phyloP scores from a whole-genome alignment of 116 monocot genomes.

The Phalaenopsis hybrid region DNA sequence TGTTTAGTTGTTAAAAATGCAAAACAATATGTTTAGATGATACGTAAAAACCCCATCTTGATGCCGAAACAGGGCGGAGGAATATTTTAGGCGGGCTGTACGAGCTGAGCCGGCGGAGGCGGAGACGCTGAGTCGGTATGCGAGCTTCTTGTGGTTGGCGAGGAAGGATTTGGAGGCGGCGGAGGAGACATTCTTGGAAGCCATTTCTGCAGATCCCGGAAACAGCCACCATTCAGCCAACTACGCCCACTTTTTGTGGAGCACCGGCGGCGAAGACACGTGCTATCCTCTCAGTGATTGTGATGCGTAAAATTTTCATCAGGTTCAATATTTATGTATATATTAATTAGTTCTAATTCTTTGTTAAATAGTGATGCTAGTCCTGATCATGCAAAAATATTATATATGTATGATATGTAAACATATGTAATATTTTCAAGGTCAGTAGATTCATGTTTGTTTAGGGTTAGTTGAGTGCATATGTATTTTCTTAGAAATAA shows the following conservation, averaged over 20 bases:
- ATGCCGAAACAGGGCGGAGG: constrained; percentile 30
- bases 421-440: too few relatives aligned
- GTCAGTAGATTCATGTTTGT: too few relatives aligned
- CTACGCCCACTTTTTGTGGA: constrained; percentile 88
- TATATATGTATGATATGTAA: too few relatives aligned
- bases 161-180: constrained; percentile 55
- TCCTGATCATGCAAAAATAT: too few relatives aligned
- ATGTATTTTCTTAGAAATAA: too few relatives aligned
- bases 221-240: constrained; percentile 52
- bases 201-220: constrained; percentile 62
- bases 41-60: too few relatives aligned
- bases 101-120: constrained; percentile 47
- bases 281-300: constrained; percentile 43
- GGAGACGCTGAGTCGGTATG: constrained; percentile 60
- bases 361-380: too few relatives aligned
- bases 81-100: constrained; percentile 60
- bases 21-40: too few relatives aligned
- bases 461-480: too few relatives aligned
- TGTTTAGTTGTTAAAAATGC: too few relatives aligned
- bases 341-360: too few relatives aligned
- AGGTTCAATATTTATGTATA: too few relatives aligned
- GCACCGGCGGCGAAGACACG: constrained; percentile 76
- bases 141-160: constrained; percentile 69
- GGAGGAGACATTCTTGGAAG: constrained; percentile 70
- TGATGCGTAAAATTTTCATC: constrained; percentile 3